Evolutionary conservation across 805 yeast genomes (phyloP).

Genomic region (Saccharomyces jurei): DNA sequence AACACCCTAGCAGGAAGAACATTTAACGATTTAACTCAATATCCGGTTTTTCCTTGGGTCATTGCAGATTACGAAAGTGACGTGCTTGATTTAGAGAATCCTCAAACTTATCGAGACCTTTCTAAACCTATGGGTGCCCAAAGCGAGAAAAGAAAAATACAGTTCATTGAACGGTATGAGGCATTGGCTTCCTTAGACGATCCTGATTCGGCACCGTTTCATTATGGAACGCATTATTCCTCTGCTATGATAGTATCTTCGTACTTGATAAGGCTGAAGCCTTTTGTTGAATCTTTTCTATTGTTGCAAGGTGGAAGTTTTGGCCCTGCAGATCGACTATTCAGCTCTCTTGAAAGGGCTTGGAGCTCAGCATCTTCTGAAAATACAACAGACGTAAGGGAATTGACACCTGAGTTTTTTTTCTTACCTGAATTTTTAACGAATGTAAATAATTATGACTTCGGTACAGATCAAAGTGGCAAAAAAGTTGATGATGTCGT

Average conservation of each 20-base stretch:
- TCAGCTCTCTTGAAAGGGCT: conserved; percentile 64
- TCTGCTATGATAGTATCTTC: conserved; percentile 91
- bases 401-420: conserved; percentile 78
- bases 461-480: conserved; percentile 64
- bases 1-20: conserved; percentile 86
- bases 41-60: conserved; percentile 90
- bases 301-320: conserved; percentile 80
- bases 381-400: conserved; percentile 81
- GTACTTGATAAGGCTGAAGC: conserved; percentile 65
- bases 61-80: conserved; percentile 73
- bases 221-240: conserved; percentile 88
- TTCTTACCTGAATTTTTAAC: conserved; percentile 70
- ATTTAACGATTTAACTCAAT: conserved; percentile 80
- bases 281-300: conserved; percentile 72
- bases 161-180: conserved; percentile 64
- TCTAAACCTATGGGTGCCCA: conserved; percentile 93
- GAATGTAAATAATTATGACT: conserved; percentile 57
- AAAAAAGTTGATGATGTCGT: conserved; percentile 49
- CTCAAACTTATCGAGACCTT: conserved; percentile 60
- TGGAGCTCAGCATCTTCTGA: conserved; percentile 77
- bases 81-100: conserved; percentile 54
- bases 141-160: conserved; percentile 45
- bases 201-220: conserved; percentile 63
- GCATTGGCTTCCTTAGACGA: conserved; percentile 60
- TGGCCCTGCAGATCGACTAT: conserved; percentile 81